phyloP scores from a whole-genome alignment of 805 yeast species.

The Pichia kluyveri region DNA sequence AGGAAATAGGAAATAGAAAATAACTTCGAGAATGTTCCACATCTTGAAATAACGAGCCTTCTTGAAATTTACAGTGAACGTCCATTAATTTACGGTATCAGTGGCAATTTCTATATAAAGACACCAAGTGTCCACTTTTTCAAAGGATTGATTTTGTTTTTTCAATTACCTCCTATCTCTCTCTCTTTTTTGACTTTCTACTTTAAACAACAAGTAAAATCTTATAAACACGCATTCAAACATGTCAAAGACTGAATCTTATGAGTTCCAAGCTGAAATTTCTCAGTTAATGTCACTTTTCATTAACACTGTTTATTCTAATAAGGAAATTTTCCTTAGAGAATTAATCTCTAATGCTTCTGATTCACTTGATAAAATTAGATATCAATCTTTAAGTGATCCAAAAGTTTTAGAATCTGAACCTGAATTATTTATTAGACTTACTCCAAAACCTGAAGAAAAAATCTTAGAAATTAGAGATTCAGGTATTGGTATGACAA shows the following conservation, averaged over 20 bases:
- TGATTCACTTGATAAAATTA: conserved; percentile 97
- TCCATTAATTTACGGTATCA: not conserved
- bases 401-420: conserved; percentile 88
- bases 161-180: too few species aligned
- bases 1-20: too few species aligned
- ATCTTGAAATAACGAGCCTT: not conserved
- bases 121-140: not conserved
- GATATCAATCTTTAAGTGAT: conserved; percentile 93
- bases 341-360: conserved; percentile 98
- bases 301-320: conserved; percentile 99
- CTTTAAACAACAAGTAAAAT: not conserved
- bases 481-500: conserved; percentile 99
- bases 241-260: conserved; percentile 55
- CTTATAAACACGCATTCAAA: conserved; percentile 2
- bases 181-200: not conserved
- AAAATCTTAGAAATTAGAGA: conserved; percentile 96
- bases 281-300: conserved; percentile 99
- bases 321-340: conserved; percentile 98
- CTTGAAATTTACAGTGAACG: not conserved
- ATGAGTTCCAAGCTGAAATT: conserved; percentile 99
- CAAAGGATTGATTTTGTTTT: too few species aligned
- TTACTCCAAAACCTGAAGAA: conserved; percentile 92
- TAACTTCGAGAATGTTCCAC: not conserved
- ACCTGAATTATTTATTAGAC: conserved; percentile 94
- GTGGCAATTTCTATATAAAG: not conserved